These are phyloP conservation scores for Cladophialophora chaetospira DNA, from an alignment of 2,329 filamentous ascomycete species.

Conservation along the genomic window DNA sequence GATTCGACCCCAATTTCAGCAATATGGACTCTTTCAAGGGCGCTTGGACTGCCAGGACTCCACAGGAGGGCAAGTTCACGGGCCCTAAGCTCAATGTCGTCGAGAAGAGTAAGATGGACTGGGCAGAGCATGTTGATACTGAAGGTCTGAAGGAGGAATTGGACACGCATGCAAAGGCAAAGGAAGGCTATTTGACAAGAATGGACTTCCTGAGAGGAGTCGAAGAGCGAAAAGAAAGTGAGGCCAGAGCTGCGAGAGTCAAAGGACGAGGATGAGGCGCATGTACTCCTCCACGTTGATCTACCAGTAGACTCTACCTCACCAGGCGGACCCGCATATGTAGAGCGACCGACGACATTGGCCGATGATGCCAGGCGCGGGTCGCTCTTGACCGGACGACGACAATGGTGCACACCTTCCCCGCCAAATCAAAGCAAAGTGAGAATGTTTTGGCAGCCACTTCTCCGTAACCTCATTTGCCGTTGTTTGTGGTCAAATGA, in stretches of 20 bases:
- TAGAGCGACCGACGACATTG: neutral
- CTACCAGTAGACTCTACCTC: neutral
- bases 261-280: conserved; percentile 36
- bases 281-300: neutral
- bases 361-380: neutral
- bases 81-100: conserved; percentile 66
- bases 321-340: neutral
- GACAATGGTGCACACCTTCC: neutral
- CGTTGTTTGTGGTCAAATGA: neutral
- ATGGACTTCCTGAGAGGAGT: conserved; percentile 65
- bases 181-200: conserved; percentile 61
- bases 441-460: neutral
- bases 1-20: conserved; percentile 48
- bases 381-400: neutral
- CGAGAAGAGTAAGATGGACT: conserved; percentile 66
- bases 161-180: conserved; percentile 62
- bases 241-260: conserved; percentile 55
- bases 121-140: conserved; percentile 64
- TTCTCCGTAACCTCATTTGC: neutral
- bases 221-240: conserved; percentile 58
- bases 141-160: conserved; percentile 64
- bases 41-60: conserved; percentile 31
- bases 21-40: conserved; percentile 38
- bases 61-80: conserved; percentile 40
- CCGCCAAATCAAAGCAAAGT: neutral